Conservation (phyloP, 2,329 filamentous ascomycete species). For the Xylaria sp. region DNA sequence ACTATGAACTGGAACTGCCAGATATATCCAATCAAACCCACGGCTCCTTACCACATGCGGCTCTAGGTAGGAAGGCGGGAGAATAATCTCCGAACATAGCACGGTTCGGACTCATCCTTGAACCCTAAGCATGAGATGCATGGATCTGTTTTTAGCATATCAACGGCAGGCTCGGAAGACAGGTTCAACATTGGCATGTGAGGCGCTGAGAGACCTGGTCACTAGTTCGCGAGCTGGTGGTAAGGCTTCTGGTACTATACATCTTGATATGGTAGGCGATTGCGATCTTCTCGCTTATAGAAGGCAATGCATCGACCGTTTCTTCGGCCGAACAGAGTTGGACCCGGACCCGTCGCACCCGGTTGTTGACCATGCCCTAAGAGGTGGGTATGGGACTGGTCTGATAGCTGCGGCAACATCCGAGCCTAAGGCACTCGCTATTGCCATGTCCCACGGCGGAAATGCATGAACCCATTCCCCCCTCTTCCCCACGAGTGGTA, state of each 20-base stretch:
- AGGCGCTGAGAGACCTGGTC: background rate
- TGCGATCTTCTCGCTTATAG: slow-evolving; percentile 23
- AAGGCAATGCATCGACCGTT: background rate
- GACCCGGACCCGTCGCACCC: slow-evolving; percentile 10
- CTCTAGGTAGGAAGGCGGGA: slow-evolving; percentile 42
- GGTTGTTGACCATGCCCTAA: slow-evolving; percentile 10
- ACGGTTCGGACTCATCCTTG: slow-evolving; percentile 38
- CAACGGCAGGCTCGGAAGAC: background rate
- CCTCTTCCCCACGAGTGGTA: slow-evolving; percentile 9
- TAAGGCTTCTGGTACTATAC: background rate
- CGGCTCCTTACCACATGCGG: slow-evolving; percentile 51
- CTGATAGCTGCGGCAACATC: slow-evolving; percentile 7
- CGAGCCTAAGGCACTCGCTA: slow-evolving; percentile 12
- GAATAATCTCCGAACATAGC: slow-evolving; percentile 35
- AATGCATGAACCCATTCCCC: slow-evolving; percentile 14
- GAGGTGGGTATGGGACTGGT: slow-evolving; percentile 1
- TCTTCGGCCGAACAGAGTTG: background rate
- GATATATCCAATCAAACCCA: slow-evolving; percentile 60
- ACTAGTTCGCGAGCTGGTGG: background rate
- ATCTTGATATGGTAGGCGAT: slow-evolving; percentile 18
- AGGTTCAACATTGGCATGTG: background rate
- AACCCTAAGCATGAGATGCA: slow-evolving; percentile 35
- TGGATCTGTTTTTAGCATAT: background rate
- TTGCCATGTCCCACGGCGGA: slow-evolving; percentile 12
- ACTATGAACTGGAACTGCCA: slow-evolving; percentile 57